phyloP scores from a whole-genome alignment of 768 basidiomycete species.

The Lactifluus piperatus region DNA sequence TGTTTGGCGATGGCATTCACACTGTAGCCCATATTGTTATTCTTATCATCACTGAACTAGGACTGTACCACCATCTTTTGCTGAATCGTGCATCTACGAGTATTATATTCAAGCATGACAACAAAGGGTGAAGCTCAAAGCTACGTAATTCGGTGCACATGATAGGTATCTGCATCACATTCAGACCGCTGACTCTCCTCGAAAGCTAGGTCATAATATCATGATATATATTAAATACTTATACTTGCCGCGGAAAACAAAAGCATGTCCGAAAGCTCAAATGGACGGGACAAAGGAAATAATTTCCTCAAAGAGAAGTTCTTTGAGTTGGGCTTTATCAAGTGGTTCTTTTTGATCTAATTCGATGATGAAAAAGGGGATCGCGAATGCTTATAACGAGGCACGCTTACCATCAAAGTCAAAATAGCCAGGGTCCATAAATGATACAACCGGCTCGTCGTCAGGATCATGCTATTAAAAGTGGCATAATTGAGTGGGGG shows the following conservation, averaged over 20 bases:
- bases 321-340: slow-evolving; percentile 72
- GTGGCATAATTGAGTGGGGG: slow-evolving; percentile 4
- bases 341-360: slow-evolving; percentile 66
- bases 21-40: slow-evolving; percentile 14
- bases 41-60: slow-evolving; percentile 4
- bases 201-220: neutral
- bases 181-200: neutral
- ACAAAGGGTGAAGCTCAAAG: neutral
- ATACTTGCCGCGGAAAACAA: slow-evolving; percentile 6
- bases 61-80: slow-evolving; percentile 10
- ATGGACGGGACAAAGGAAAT: slow-evolving; percentile 63
- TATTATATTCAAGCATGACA: neutral
- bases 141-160: neutral
- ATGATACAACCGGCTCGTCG: slow-evolving; percentile 78
- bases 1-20: neutral
- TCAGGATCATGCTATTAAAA: slow-evolving; percentile 66
- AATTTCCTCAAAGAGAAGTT: slow-evolving; percentile 79
- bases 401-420: slow-evolving; percentile 69
- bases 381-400: neutral
- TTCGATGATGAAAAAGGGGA: slow-evolving; percentile 6
- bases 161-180: neutral
- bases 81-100: neutral
- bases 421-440: slow-evolving; percentile 80
- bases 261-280: slow-evolving; percentile 24
- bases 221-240: too few relatives aligned